A percentile compares a stretch with the other conserved stretches of the same genome.
These are phyloP conservation scores for Ogataea sp. DNA, from an alignment of 805 yeast species.

Conservation along the genomic window DNA sequence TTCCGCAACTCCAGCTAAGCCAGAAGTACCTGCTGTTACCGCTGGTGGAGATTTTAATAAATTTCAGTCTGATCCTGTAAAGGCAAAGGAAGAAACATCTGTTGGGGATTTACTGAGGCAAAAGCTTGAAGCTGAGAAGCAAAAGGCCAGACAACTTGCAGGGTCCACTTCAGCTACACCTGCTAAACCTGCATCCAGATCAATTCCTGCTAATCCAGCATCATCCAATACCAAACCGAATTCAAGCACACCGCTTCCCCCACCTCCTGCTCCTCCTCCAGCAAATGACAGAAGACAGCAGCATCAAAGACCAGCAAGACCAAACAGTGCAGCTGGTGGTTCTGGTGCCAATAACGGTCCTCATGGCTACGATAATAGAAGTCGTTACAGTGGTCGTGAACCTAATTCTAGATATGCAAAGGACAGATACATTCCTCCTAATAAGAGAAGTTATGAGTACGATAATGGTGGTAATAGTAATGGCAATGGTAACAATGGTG, in stretches of 20 bases:
- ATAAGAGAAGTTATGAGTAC: neutral
- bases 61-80: conserved; percentile 1
- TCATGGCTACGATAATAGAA: neutral
- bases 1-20: conserved; percentile 1
- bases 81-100: conserved; percentile 1
- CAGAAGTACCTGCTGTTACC: neutral
- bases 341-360: neutral
- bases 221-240: neutral
- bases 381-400: neutral
- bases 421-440: neutral
- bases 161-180: conserved; percentile 1
- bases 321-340: neutral
- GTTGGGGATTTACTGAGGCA: neutral
- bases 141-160: neutral
- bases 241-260: conserved; percentile 9
- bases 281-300: neutral
- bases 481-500: neutral
- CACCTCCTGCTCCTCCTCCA: conserved; percentile 9
- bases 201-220: neutral
- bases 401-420: neutral
- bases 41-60: too few relatives aligned
- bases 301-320: neutral
- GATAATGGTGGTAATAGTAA: neutral
- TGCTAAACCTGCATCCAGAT: neutral
- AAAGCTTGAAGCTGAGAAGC: conserved; percentile 1